Evolutionary conservation across 352 stramenopile species (phyloP), one percentile per base, ranked within the genome.

Genomic region (Globisporangium rhizosaccharum): DNA sequence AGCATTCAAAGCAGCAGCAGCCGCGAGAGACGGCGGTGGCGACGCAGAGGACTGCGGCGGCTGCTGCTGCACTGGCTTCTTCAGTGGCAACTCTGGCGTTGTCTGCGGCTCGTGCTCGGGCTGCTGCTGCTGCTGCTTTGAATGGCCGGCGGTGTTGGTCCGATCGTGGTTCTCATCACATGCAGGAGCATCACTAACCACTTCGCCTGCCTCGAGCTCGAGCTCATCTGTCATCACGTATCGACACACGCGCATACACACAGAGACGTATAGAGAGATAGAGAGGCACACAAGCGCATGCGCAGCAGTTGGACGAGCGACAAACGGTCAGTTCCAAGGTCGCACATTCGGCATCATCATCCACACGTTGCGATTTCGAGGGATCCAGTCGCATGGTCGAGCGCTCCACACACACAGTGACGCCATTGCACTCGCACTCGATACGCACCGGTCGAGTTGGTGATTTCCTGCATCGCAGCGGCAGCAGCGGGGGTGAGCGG

Each of bases 201-300:
- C 68, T 80, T 82, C 72, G 63, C 75, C 75, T 57, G 73, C 75
- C 66, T 85, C 75, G 26, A 81, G 65, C 28, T 85, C 75, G 59
- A 73, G 58, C 33, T 80, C 60, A n/a, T 85, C 75, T 85, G 44
- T 36, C 26, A n/a, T 18, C 12, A 14, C 20, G 23, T 23, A 23
- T 23, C 23, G 23, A 23, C 23, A 23, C 23, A 23, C 23, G 23
- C 23, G 23, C 23, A 23, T 23, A 23, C 23, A 23, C 23, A 23
- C 23, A 23, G 23, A 23, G 23, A 23, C 23, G 23, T 23, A 23
- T 23, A 23, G 15, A 25, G 14, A 25, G 28, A n/a, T 51, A 55
- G 18, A 23, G 26, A 56, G 26, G 64, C 47, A 55, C n/a, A 12
- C 39, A 59, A 41, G 52, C 17, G 15, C 25, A 37, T 51, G 25